Evolutionary conservation across 148 eudicot genomes (phyloP).

Genomic region (Euryodendron excelsum): DNA sequence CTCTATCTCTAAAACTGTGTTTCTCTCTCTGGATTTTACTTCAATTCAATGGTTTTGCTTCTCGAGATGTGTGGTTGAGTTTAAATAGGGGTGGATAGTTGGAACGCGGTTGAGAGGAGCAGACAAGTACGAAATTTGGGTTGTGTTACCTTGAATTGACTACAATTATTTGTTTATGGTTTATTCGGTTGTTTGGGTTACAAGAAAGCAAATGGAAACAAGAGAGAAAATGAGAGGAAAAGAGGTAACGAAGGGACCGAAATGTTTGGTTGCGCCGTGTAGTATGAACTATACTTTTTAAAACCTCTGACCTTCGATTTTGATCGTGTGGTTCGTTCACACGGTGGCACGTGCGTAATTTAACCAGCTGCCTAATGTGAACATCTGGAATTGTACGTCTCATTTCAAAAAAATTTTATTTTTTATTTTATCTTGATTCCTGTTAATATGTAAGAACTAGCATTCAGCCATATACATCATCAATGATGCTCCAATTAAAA

Average conservation of each 20-base stretch:
- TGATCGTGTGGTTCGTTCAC: not conserved
- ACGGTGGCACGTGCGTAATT: not conserved
- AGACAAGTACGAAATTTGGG: not conserved
- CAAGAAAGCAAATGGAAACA: slow-evolving; percentile 2
- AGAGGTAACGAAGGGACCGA: too few species aligned
- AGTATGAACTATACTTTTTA: not conserved
- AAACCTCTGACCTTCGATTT: not conserved
- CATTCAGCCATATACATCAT: too few species aligned
- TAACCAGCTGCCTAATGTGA: not conserved
- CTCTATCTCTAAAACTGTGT: not conserved
- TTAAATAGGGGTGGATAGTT: not conserved
- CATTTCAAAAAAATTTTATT: too few species aligned
- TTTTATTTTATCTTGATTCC: too few species aligned
- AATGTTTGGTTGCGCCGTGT: not conserved
- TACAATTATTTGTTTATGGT: not conserved
- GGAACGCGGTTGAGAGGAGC: slow-evolving; percentile 12
- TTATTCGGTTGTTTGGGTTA: not conserved
- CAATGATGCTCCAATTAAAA: too few species aligned
- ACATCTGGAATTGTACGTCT: too few species aligned
- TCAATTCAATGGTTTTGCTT: not conserved
- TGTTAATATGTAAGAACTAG: too few species aligned
- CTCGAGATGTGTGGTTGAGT: not conserved
- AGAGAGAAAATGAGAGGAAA: not conserved
- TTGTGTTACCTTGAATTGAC: not conserved
- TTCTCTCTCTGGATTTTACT: not conserved